A percentile compares a stretch with the other conserved stretches of the same genome.
Evolutionary conservation across 148 eudicot genomes (phyloP).

Genomic region (Persicaria tinctoria): DNA sequence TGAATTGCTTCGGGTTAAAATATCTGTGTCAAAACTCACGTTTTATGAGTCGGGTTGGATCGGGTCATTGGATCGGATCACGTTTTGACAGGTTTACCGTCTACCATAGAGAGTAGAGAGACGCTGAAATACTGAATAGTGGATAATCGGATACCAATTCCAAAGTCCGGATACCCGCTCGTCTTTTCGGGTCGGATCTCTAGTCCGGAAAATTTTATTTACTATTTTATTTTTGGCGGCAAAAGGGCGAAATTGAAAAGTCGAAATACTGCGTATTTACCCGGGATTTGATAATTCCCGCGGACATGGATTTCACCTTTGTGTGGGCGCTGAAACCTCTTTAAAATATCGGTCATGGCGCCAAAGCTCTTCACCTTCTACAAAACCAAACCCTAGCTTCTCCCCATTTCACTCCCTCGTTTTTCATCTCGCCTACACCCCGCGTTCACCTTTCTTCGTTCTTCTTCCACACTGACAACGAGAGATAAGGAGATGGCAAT

Average conservation of each 20-base stretch:
- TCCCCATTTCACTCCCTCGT: neutral
- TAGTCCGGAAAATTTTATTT: too few species aligned
- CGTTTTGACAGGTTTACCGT: too few species aligned
- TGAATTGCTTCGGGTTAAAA: too few species aligned
- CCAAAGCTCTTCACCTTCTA: conserved; percentile 10
- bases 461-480: neutral
- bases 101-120: too few species aligned
- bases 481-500: conserved; percentile 33
- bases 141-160: neutral
- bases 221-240: neutral
- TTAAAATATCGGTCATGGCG: conserved; percentile 13
- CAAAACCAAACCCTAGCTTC: conserved; percentile 14
- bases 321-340: conserved; percentile 10
- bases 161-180: neutral
- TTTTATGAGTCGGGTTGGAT: too few species aligned
- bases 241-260: conserved; percentile 7
- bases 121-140: too few species aligned
- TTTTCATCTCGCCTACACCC: neutral
- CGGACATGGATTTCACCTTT: neutral
- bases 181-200: neutral
- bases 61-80: too few species aligned
- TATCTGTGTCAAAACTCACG: too few species aligned
- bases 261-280: neutral
- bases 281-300: neutral
- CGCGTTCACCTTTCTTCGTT: neutral